Evolutionary conservation across 2,329 filamentous ascomycete species (phyloP), one percentile per base, ranked within the genome.

Genomic region (Chrysoporthe cubensis): DNA sequence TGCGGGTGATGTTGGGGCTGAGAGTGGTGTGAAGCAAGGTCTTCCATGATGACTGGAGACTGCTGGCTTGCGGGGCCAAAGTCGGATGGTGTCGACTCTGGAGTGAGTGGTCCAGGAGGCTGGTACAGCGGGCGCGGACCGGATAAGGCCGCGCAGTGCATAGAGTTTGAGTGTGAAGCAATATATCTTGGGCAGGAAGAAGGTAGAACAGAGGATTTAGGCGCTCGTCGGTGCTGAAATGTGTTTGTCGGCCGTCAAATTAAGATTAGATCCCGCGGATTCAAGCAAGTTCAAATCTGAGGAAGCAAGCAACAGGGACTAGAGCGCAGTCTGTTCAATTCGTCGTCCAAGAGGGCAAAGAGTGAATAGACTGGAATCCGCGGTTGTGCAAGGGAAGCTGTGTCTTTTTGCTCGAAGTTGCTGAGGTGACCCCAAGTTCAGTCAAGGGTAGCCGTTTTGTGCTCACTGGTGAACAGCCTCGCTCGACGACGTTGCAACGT

Each of bases 21-120:
- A 11, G 9, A 14, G 5, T 61, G 58, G 21, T 46, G 44, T 11
- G 42, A 26, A 34, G 57, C 40, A n/a, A 62, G 64, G 52, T 62
- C 57, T 34, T 66, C 48, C 58, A 56, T 66, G 65, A 43, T 63
- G 66, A 50, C 57, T 21, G 61, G 66, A 48, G 59, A 64, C 44
- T 61, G 66, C 26, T 68, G 48, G 48, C 44, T 26, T 13, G 18
- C 9, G 48, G 59, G 57, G 48, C 56, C 66, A 62, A 65, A 65
- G 66, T 65, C 62, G 66, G 63, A 62, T 18, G 66, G 50, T 57
- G 64, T 65, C n/a, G 66, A 57, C 60, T 32, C 63, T 56, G 58
- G 60, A 6, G 48, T 66, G 32, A 57, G 62, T 26, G 58, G 63
- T 62, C 42, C 62, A 21, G 50, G 48, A 42, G 37, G 46, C 46